Evolutionary conservation across 2,329 filamentous ascomycete species (phyloP).

Genomic region (Pezicula neosporulosa): DNA sequence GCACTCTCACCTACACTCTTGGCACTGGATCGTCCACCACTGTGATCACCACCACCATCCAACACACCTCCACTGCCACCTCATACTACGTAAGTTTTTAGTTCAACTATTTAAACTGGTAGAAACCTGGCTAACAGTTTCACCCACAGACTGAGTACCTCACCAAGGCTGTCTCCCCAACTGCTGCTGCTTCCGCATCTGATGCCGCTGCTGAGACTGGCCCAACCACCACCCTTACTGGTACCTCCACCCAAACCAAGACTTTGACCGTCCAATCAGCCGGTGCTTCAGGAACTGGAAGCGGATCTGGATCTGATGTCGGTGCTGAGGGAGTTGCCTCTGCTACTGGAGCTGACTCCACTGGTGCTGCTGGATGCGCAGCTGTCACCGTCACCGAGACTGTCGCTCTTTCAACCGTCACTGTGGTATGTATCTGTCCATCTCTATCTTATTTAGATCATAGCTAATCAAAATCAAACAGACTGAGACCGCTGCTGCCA

Average conservation of each 20-base stretch:
- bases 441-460: background rate
- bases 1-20: slow-evolving; percentile 37
- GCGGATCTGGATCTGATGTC: background rate
- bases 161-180: slow-evolving; percentile 13
- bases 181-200: background rate
- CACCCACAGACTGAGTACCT: slow-evolving; percentile 14
- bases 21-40: slow-evolving; percentile 37
- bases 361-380: slow-evolving; percentile 8
- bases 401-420: slow-evolving; percentile 20
- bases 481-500: slow-evolving; percentile 12
- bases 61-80: slow-evolving; percentile 30
- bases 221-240: slow-evolving; percentile 10
- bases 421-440: slow-evolving; percentile 19
- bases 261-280: slow-evolving; percentile 12
- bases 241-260: slow-evolving; percentile 13
- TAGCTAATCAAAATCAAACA: background rate
- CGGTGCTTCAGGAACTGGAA: background rate
- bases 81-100: background rate
- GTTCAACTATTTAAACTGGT: background rate
- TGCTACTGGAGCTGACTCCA: background rate
- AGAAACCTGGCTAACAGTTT: background rate
- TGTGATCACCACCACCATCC: slow-evolving; percentile 39
- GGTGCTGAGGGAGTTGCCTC: background rate
- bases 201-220: slow-evolving; percentile 1
- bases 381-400: slow-evolving; percentile 26